Evolutionary conservation across 352 stramenopile genomes (phyloP).

Genomic region (Globisporangium solare): DNA sequence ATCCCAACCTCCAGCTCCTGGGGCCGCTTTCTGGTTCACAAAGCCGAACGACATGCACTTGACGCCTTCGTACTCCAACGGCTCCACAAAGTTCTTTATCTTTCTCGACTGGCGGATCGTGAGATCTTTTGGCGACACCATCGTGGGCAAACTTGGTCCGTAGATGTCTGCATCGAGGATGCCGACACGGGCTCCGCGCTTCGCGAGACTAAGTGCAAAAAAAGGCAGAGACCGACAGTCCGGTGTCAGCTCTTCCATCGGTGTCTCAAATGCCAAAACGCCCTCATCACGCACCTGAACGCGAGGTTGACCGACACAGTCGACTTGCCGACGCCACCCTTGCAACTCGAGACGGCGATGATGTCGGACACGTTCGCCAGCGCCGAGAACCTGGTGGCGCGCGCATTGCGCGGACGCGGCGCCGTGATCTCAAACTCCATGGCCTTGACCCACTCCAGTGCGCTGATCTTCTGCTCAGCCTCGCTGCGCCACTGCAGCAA

Average conservation of each 20-base stretch:
- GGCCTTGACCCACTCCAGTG: conserved; percentile 72
- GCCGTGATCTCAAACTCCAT: conserved; percentile 63
- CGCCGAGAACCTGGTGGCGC: conserved; percentile 67
- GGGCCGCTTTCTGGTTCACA: conserved; percentile 82
- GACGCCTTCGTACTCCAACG: conserved; percentile 84
- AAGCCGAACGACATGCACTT: conserved; percentile 93
- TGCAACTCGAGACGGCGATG: conserved; percentile 91
- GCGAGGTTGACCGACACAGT: conserved; percentile 99
- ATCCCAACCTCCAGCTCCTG: conserved; percentile 54
- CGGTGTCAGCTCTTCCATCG: no score
- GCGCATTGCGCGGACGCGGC: conserved; percentile 56
- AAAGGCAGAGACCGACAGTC: neutral
- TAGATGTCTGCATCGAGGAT: conserved; percentile 99
- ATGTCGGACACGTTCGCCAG: conserved; percentile 83
- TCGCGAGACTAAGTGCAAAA: conserved; percentile 48
- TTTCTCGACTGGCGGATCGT: conserved; percentile 66
- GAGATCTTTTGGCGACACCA: conserved; percentile 80
- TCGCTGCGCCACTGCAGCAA: conserved; percentile 58
- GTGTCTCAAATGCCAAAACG: neutral
- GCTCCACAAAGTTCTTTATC: conserved; percentile 73
- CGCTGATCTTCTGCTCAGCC: conserved; percentile 38
- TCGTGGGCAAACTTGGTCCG: conserved; percentile 97
- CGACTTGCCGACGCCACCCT: conserved; percentile 98
- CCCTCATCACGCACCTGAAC: conserved; percentile 60
- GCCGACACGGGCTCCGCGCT: conserved; percentile 91